Percentiles rank a stretch among this genome's conserved stretches.
Conservation (phyloP, 176 grass and related monocot species). For the Urochloa ruziziensis region DNA sequence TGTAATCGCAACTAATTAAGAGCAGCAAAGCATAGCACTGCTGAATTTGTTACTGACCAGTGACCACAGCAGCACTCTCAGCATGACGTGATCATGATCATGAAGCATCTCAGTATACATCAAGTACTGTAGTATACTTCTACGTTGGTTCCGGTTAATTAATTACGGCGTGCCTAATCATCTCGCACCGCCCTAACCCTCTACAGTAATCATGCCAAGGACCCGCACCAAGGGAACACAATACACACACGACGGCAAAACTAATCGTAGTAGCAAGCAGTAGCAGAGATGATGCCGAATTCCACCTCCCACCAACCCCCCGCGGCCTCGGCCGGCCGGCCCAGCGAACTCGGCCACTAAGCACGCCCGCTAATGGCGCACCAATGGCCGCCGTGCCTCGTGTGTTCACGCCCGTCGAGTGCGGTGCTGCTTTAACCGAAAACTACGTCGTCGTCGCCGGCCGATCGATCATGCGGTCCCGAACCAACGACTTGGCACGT, state of each 20-base stretch:
- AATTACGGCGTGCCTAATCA: slow-evolving; percentile 9
- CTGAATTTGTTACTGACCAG: not conserved
- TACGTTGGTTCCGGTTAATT: not conserved
- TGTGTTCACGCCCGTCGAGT: not conserved
- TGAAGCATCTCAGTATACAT: slow-evolving; percentile 12
- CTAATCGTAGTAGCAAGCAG: not conserved
- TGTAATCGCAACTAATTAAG: not conserved
- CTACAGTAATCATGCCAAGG: slow-evolving; percentile 34
- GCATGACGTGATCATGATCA: slow-evolving; percentile 47
- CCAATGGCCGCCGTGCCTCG: not conserved
- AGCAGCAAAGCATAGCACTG: not conserved
- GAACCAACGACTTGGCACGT: not conserved
- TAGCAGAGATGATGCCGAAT: not conserved
- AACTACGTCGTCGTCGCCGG: not conserved
- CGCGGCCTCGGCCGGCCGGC: not conserved
- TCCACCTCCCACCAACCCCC: slow-evolving; percentile 23
- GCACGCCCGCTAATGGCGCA: slow-evolving; percentile 57
- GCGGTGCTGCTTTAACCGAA: slow-evolving; percentile 41
- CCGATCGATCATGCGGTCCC: slow-evolving; percentile 14
- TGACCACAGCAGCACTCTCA: slow-evolving; percentile 1
- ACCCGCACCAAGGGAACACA: slow-evolving; percentile 25
- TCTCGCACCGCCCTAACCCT: slow-evolving; percentile 7
- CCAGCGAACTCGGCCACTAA: slow-evolving; percentile 33
- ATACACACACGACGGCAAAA: not conserved
- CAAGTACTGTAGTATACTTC: no score